These are phyloP conservation scores for Cyclospora cayetanensis DNA, from an alignment of 169 alveolate genomes.

Conservation along the genomic window DNA sequence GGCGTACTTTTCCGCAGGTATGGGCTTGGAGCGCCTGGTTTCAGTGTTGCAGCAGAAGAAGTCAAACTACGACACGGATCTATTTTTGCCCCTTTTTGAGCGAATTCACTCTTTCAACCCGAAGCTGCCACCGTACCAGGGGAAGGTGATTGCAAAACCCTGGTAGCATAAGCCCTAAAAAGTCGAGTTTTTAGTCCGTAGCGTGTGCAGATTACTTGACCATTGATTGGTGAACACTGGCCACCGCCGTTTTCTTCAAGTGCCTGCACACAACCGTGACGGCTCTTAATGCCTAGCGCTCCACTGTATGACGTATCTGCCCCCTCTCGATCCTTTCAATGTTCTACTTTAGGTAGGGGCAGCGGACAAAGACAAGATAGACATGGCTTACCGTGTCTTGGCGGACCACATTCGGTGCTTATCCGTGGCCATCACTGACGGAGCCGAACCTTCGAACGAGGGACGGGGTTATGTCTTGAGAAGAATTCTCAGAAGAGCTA, in stretches of 20 bases:
- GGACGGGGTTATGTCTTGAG: slow-evolving; percentile 92
- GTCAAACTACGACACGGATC: slow-evolving; percentile 94
- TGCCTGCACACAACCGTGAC: no score
- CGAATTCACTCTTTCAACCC: slow-evolving; percentile 83
- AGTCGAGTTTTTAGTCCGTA: no score
- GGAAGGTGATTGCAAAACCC: slow-evolving; percentile 77
- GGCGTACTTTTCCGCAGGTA: slow-evolving; percentile 73
- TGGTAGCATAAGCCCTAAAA: no score
- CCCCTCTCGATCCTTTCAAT: no score
- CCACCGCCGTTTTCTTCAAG: no score
- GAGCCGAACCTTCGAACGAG: slow-evolving; percentile 93
- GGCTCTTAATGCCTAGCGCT: no score
- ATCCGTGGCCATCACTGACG: slow-evolving; percentile 92
- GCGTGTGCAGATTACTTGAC: no score
- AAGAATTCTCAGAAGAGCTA: slow-evolving; percentile 92
- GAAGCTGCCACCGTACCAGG: slow-evolving; percentile 83
- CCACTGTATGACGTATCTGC: no score
- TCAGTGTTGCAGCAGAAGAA: slow-evolving; percentile 87
- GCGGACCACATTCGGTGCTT: slow-evolving; percentile 94
- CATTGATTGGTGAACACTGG: no score
- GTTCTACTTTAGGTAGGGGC: slow-evolving; percentile 76
- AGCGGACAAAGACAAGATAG: slow-evolving; percentile 85
- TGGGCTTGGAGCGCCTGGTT: slow-evolving; percentile 95
- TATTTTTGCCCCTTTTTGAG: slow-evolving; percentile 86
- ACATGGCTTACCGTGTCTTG: slow-evolving; percentile 93